phyloP scores from a whole-genome alignment of 2,329 filamentous ascomycete species.

The Fusarium sp. region DNA sequence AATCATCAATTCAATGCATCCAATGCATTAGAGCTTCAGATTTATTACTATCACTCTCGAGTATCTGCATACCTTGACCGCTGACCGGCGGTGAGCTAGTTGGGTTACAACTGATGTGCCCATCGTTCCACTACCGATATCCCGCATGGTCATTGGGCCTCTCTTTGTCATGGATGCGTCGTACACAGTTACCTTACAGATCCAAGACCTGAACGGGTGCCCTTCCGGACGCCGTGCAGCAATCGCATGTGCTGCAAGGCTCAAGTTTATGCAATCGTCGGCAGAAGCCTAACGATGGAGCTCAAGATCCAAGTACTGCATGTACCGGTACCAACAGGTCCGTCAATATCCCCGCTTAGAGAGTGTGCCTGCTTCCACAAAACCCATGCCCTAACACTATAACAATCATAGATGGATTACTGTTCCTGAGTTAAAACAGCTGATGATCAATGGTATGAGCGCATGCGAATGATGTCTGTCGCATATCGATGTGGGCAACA shows the following conservation, averaged over 20 bases:
- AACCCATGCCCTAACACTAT: constrained; percentile 14
- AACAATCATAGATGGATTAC: constrained; percentile 16
- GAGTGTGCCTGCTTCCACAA: constrained; percentile 16
- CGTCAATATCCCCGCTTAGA: constrained; percentile 7
- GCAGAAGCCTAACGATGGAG: constrained; percentile 38
- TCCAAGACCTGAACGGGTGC: constrained; percentile 16
- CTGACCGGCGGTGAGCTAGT: constrained; percentile 44
- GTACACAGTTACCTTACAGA: constrained; percentile 25
- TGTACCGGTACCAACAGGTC: constrained; percentile 21
- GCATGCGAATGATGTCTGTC: constrained; percentile 22
- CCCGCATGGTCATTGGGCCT: constrained; percentile 36
- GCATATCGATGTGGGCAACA: not conserved
- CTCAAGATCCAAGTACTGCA: constrained; percentile 28
- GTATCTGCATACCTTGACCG: constrained; percentile 23
- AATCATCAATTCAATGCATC: constrained; percentile 9
- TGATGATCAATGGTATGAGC: constrained; percentile 21
- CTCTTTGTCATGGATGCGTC: constrained; percentile 15
- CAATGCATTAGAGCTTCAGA: constrained; percentile 24
- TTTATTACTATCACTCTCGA: constrained; percentile 6
- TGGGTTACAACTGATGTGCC: constrained; percentile 23
- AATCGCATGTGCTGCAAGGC: constrained; percentile 17
- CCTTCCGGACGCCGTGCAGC: constrained; percentile 35
- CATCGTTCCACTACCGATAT: constrained; percentile 43
- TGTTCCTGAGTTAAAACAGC: constrained; percentile 3
- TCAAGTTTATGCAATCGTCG: constrained; percentile 22